phyloP scores from a whole-genome alignment of 2,329 filamentous ascomycete species.

The Trichoderma polysporum region DNA sequence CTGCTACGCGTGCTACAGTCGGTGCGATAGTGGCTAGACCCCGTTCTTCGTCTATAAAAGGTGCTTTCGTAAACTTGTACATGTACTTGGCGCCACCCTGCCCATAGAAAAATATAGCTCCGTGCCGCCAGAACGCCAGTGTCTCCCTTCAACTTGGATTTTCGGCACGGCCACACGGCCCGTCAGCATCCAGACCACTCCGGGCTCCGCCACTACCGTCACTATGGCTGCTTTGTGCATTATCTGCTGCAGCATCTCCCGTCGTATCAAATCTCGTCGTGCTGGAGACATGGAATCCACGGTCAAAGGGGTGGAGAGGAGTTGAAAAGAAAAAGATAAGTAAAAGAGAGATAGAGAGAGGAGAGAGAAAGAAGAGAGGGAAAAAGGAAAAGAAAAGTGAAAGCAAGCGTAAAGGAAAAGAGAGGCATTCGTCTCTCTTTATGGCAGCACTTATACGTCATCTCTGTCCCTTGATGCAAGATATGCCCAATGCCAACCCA shows the following conservation, averaged over 20 bases:
- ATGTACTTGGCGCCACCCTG: not conserved
- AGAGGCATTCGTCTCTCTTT: not conserved
- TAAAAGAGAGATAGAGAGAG: not conserved
- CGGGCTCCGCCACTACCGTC: not conserved
- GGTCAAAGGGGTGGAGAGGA: too few species aligned
- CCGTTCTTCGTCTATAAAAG: not conserved
- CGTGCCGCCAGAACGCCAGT: not conserved
- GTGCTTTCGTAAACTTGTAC: not conserved
- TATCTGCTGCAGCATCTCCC: not conserved
- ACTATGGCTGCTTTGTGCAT: not conserved
- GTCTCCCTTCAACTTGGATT: not conserved
- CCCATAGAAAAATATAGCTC: not conserved
- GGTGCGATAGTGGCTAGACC: not conserved
- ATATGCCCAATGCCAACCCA: not conserved
- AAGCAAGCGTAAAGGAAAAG: not conserved
- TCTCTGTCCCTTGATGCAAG: not conserved
- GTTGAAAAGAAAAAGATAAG: too few species aligned
- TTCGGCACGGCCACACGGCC: not conserved
- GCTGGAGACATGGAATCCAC: not conserved
- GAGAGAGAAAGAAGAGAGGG: not conserved
- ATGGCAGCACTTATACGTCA: not conserved
- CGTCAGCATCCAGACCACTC: constrained; percentile 6
- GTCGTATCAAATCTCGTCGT: not conserved
- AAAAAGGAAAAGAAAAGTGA: not conserved
- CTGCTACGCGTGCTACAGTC: not conserved